Base-by-base conservation (phyloP, 1,284 basidiomycete genomes). In the Schizophyllum commune region DNA sequence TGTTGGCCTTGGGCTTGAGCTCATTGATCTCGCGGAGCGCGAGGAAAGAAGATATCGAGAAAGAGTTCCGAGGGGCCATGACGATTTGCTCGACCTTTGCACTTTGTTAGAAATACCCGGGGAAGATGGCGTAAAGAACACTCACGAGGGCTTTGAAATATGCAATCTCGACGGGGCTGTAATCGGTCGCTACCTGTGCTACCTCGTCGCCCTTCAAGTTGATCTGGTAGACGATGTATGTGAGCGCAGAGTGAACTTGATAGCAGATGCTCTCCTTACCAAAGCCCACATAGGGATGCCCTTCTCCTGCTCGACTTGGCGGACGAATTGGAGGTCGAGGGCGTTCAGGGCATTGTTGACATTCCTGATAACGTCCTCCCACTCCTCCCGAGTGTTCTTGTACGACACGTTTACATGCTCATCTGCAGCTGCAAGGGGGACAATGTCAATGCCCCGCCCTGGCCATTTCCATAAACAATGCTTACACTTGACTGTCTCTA, bases 41-140 rank as follows among this genome's bases (percentile, higher is more conserved):
- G 4, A 85, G 86, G 27, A 91, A 74, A 1, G 90, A 89, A 0
- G 89, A 86, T 4, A 94, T 79, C 5, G 87, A 91, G 70, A 81
- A 96, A 0, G 88, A 77, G 67, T 89, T 83, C 53, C 82, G 80
- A 7, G 87, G 84, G 8, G 92, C 89, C 13, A 88, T 79, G 81
- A 94, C 89, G 68, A 96, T 94, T 75, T 90, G 88, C 68, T 94
- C 90, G 53, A 96, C 80, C 92, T 95, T 66, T 19, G 1, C 5
- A 33, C 32, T 62, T 56, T 62, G 63, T 59, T 33, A 51, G 27
- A 60, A 8, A 3, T 55, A 11, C 53, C 9, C 9, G 20, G 4
- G 53, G 3, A n/a, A 3, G 53, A 55, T 34, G 52, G 19, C 13
- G 13, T 9, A 47, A 17, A 4, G 9, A 6, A 56, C 8, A 74